These are phyloP conservation scores for Apiosordaria backusii DNA, from an alignment of 495 filamentous ascomycete genomes.

Conservation along the genomic window DNA sequence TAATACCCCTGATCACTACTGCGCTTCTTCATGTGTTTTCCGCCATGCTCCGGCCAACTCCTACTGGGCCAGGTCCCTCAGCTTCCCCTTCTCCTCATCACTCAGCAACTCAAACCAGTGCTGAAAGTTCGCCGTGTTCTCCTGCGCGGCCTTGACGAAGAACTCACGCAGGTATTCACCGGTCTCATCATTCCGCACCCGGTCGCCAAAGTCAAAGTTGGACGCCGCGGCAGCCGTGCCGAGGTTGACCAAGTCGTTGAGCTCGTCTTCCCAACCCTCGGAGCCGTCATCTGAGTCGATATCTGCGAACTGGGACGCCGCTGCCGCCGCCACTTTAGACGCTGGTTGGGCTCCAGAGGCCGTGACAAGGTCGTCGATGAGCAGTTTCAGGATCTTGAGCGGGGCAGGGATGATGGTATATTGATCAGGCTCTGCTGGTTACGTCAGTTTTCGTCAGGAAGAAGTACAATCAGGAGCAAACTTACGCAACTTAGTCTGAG, in stretches of 20 bases:
- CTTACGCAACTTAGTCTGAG: slow-evolving; percentile 70
- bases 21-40: too few species aligned
- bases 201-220: slow-evolving; percentile 73
- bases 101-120: slow-evolving; percentile 67
- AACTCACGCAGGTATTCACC: slow-evolving; percentile 78
- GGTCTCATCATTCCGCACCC: slow-evolving; percentile 86
- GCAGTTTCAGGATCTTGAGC: slow-evolving; percentile 93
- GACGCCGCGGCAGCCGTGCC: slow-evolving; percentile 64
- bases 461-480: background rate
- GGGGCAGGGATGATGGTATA: slow-evolving; percentile 85
- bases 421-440: slow-evolving; percentile 67
- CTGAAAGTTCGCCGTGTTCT: slow-evolving; percentile 69
- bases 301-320: slow-evolving; percentile 50
- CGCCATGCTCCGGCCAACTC: background rate
- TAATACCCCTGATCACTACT: too few species aligned
- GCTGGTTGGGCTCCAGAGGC: slow-evolving; percentile 48
- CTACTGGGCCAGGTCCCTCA: slow-evolving; percentile 46
- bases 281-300: slow-evolving; percentile 60
- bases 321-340: slow-evolving; percentile 50
- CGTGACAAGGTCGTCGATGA: slow-evolving; percentile 80
- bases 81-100: slow-evolving; percentile 69
- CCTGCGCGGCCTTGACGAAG: slow-evolving; percentile 64
- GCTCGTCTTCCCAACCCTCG: slow-evolving; percentile 87
- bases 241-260: slow-evolving; percentile 66
- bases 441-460: background rate